A percentile compares a stretch with the other conserved stretches of the same genome.
Evolutionary conservation across 768 basidiomycete species (phyloP).

Genomic region (Suillus clintonianus): DNA sequence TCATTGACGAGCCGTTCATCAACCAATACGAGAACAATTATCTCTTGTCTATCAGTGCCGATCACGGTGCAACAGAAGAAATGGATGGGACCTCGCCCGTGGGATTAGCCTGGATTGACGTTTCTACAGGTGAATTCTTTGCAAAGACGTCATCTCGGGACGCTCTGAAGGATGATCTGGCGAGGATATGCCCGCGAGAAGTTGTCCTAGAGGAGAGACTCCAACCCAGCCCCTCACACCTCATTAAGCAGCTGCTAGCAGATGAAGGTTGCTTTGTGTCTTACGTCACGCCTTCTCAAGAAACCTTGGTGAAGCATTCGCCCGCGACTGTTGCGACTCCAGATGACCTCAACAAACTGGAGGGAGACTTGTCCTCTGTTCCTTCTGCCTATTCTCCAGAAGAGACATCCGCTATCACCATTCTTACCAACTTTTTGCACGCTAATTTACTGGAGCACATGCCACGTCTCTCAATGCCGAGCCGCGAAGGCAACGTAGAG

Average conservation of each 20-base stretch:
- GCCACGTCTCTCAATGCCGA: constrained; percentile 62
- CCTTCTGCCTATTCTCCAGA: constrained; percentile 28
- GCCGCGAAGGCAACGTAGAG: constrained; percentile 50
- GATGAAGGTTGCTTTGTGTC: constrained; percentile 62
- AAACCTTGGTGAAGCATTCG: background rate
- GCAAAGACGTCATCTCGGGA: constrained; percentile 59
- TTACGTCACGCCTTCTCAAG: constrained; percentile 32
- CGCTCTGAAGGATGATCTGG: constrained; percentile 76
- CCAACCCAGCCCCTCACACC: constrained; percentile 39
- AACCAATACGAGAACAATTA: constrained; percentile 89
- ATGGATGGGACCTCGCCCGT: constrained; percentile 22
- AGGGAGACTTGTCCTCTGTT: constrained; percentile 4
- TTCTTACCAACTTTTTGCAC: constrained; percentile 67
- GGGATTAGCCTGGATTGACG: constrained; percentile 94
- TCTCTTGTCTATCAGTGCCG: constrained; percentile 63
- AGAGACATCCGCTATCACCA: constrained; percentile 58
- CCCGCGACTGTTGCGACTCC: background rate
- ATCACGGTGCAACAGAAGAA: constrained; percentile 6
- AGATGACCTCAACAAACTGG: constrained; percentile 24
- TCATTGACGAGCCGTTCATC: constrained; percentile 89
- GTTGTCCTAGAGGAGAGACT: constrained; percentile 63
- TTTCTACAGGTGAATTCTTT: constrained; percentile 93
- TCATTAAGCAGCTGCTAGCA: constrained; percentile 47
- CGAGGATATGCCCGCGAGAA: constrained; percentile 79
- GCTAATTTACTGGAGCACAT: constrained; percentile 76